Evolutionary conservation across 257 asterid genomes (phyloP), one percentile per base, ranked within the genome.

Genomic region (Plantago major): DNA sequence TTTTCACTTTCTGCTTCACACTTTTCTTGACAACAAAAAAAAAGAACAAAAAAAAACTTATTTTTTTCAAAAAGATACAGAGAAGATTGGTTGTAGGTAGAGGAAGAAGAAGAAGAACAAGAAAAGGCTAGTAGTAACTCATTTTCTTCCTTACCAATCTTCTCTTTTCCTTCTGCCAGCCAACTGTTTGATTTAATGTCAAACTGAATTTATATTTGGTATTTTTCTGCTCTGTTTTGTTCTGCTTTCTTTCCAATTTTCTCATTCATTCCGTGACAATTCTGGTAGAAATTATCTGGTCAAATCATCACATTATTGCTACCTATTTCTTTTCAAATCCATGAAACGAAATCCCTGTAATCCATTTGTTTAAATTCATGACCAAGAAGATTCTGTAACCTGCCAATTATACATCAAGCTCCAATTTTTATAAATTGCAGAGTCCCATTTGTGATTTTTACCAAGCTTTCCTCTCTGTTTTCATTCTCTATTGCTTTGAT

Each of bases 281-380:
- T 77, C 66, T 72, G 66, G 51, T 73, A 69, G 60, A 65, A 68
- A 65, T 42, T 37, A 18, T 53, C 60, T 51, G 33, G 26, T 22
- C 26, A 22, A 22, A 22, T 51, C 56, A 51, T 50, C 53, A 40
- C 47, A 19, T 49, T 42, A 33, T 51, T 63, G 64, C 50, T 33
- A 33, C 8, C 48, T 15, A 15, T 56, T 62, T 16, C 67, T 30
- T 63, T 56, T 18, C 9, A 6, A 50, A 17, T n/a, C n/a, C n/a
- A n/a, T n/a, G n/a, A n/a, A n/a, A n/a, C n/a, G n/a, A n/a, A n/a
- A n/a, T 30, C 22, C 9, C 11, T 15, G n/a, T 50, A 19, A 6
- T 38, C 14, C 64, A n/a, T 22, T 4, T n/a, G 57, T 48, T 49
- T 60, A 64, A 42, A 71, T 73, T 63, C 63, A 4, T 60, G 64